Conservation (phyloP, 176 grass and related monocot species). For the Oryza glaberrima region DNA sequence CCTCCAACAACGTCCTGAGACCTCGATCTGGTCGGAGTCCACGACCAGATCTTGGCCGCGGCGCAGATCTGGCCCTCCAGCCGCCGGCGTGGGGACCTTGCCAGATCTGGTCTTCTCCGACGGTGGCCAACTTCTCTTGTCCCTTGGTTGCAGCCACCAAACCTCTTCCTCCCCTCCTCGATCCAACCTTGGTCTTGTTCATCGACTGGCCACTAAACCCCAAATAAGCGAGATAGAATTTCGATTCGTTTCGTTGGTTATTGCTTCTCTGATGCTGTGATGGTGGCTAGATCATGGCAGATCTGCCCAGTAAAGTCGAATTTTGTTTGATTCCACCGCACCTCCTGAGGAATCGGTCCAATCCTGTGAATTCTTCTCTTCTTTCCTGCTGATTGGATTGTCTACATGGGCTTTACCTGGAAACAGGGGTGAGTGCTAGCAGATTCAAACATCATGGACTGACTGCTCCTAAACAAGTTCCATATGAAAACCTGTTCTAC, state of each 20-base stretch:
- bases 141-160: no score
- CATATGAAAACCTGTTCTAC: background rate
- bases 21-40: no score
- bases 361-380: background rate
- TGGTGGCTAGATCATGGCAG: background rate
- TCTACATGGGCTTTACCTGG: background rate
- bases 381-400: background rate
- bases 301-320: background rate
- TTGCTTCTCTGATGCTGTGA: background rate
- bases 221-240: background rate
- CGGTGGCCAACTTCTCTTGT: no score
- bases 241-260: background rate
- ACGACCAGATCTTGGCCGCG: no score
- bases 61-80: no score
- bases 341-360: background rate
- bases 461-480: background rate
- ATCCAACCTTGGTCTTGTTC: no score
- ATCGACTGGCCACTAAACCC: background rate
- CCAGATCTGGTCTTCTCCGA: no score
- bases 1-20: no score
- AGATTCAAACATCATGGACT: conserved; percentile 5
- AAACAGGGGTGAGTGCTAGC: background rate
- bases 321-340: background rate
- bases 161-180: no score
- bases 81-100: no score